Percentiles rank a stretch among this genome's conserved stretches.
phyloP scores from a whole-genome alignment of 352 stramenopile genomes.

The Phytophthora sp. region DNA sequence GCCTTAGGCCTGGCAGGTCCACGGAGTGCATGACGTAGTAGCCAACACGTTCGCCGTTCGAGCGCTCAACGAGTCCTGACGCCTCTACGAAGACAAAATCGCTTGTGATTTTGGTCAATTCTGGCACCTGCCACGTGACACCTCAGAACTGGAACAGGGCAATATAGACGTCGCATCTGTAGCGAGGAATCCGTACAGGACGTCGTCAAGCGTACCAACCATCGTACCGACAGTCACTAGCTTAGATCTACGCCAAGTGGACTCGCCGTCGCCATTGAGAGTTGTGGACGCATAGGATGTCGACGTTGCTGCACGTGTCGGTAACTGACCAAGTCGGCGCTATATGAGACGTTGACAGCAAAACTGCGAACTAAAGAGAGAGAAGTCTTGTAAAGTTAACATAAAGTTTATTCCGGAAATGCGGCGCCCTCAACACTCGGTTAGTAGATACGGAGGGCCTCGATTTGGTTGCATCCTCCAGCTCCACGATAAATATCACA shows the following conservation, averaged over 20 bases:
- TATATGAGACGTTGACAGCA: neutral
- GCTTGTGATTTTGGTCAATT: slow-evolving; percentile 47
- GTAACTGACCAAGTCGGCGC: no score
- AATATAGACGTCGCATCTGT: slow-evolving; percentile 41
- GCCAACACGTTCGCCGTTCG: slow-evolving; percentile 51
- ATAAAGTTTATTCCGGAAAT: slow-evolving; percentile 27
- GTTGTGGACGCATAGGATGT: slow-evolving; percentile 8
- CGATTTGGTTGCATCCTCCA: slow-evolving; percentile 17
- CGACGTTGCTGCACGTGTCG: slow-evolving; percentile 1
- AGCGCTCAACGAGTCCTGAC: slow-evolving; percentile 38
- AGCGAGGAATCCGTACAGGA: slow-evolving; percentile 51
- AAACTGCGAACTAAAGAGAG: neutral
- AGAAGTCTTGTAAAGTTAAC: slow-evolving; percentile 18
- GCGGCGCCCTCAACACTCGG: neutral
- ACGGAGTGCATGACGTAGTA: slow-evolving; percentile 74
- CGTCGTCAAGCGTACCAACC: slow-evolving; percentile 55
- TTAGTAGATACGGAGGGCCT: no score
- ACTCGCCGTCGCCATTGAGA: slow-evolving; percentile 7
- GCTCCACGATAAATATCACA: slow-evolving; percentile 42
- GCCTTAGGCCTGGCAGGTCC: slow-evolving; percentile 48
- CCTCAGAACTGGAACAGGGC: slow-evolving; percentile 57
- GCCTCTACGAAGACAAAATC: slow-evolving; percentile 72
- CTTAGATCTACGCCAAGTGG: slow-evolving; percentile 21
- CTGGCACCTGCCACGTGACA: slow-evolving; percentile 50
- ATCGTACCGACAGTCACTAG: slow-evolving; percentile 52